These are phyloP conservation scores for Patellaria atrata DNA, from an alignment of 495 filamentous ascomycete species.

Conservation along the genomic window DNA sequence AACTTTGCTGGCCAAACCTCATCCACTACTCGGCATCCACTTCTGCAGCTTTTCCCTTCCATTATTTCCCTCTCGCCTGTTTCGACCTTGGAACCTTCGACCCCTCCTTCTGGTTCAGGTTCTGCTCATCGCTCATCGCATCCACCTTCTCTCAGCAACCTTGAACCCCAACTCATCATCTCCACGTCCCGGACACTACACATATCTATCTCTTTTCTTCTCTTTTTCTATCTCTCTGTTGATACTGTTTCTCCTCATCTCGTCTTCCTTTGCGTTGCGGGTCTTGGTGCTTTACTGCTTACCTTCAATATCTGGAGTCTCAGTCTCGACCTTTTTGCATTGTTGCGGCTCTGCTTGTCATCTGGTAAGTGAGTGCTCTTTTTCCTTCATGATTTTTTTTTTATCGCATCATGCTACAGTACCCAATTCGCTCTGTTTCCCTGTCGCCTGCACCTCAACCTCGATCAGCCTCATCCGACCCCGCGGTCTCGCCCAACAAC, in stretches of 20 bases:
- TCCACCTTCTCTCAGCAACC: conserved; percentile 1
- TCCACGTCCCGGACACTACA: conserved; percentile 1
- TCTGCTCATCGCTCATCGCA: background rate
- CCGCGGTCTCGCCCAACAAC: too few relatives aligned
- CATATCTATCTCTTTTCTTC: conserved; percentile 4
- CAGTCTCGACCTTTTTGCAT: conserved; percentile 11
- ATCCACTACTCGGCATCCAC: too few relatives aligned
- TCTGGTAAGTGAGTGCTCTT: conserved; percentile 8
- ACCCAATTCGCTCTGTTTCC: too few relatives aligned
- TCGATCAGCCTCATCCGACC: too few relatives aligned
- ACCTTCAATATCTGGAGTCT: conserved; percentile 14
- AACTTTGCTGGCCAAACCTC: too few relatives aligned
- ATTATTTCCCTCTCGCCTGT: background rate
- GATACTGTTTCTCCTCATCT: conserved; percentile 2
- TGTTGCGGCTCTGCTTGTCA: conserved; percentile 7
- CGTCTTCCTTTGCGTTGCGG: conserved; percentile 17
- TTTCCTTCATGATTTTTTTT: conserved; percentile 6
- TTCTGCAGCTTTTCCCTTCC: background rate
- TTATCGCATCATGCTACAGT: too few relatives aligned
- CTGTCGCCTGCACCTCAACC: too few relatives aligned
- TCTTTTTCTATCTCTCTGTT: conserved; percentile 10
- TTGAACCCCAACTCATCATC: conserved; percentile 1
- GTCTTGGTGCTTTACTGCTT: conserved; percentile 7
- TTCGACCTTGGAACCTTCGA: background rate
- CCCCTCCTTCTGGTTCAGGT: background rate